Evolutionary conservation across 352 stramenopile species (phyloP), one percentile per base, ranked within the genome.

Genomic region (Paralagenidium karlingii): DNA sequence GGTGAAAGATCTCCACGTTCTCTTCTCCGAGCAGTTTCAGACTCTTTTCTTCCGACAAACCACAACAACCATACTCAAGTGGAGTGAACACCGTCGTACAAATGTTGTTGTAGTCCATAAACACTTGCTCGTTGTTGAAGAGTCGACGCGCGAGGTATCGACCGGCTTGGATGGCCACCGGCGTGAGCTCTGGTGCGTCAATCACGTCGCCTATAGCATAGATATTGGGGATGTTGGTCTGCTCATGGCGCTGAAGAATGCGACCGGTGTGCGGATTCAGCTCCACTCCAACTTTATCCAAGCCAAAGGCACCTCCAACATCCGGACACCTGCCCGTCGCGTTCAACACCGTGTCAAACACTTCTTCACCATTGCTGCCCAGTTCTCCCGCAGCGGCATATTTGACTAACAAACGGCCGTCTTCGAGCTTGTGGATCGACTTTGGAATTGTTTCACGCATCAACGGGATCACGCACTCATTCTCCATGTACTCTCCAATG

Each of bases 171-270:
- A 99, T 98, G 5, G 96, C 96, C 27, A 99, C 95, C 3, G 95
- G 96, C 10, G 96, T 99, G 27, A 99, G 76, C 66, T 99, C 96
- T 0, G 91, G 94, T 43, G 82, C 88, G 39, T 97, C 85, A 55
- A 97, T 92, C 10, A 97, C 92, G 75, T 99, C 94, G 21, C 95
- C 96, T 40, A 99, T 91, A 13, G 93, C 95, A 53, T 97, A 98
- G 47, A 99, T 91, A 59, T 98, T 96, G 12, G 89, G 68, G 38
- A 87, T 86, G 33, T 73, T 82, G 1, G 92, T 98, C 59, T 97
- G 85, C 55, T 99, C 95, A 45, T 95, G 67, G 32, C 68, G 75
- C 16, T 81, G 68, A 20, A 65, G 47, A 47, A 99, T 96, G 52
- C 97, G 97, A 10, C 81, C 77, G n/a, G n/a, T n/a, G n/a, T n/a